Base-by-base conservation (phyloP, 2,329 filamentous ascomycete species). In the Pestalotiopsis sp. region DNA sequence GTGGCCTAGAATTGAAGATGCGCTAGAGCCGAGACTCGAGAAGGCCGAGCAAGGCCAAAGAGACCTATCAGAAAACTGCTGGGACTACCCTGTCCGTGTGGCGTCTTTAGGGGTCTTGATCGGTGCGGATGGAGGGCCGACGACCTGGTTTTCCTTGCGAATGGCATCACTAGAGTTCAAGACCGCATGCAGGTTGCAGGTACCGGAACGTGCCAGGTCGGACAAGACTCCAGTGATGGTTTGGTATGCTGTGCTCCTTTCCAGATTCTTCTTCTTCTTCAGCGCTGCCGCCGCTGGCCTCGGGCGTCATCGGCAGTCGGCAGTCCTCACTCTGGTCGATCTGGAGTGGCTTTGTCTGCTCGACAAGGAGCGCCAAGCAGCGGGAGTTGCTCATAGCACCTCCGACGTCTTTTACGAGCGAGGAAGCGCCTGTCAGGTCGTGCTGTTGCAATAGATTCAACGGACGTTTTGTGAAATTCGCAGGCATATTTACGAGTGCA, bases 161-260 rank as follows among this genome's bases (percentile, higher is more conserved):
- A 59, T 59, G 12, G 27, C 23, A 59, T 27, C 27, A 23, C 23
- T 36, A 59, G 20, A n/a, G 27, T 59, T 59, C 25, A 25, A 59
- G 57, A 59, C 57, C 57, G 57, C 57, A 59, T 59, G 27, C 17
- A 27, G 57, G 27, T 59, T 52, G 45, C 45, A 52, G 45, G 57
- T 59, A 59, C 57, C 57, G 57, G 57, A 59, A 59, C 57, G 57
- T 59, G 57, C 23, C 27, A 13, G 11, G 45, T 52, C 45, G 45
- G 45, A 52, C 45, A 52, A 52, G 45, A 52, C 17, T 52, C 45
- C 45, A n/a, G 45, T 52, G 23, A 52, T 20, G 45, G 45, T n/a
- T 20, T 52, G 20, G 20, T 20, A 52, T 52, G 45, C 7, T 52
- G 45, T 52, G 45, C 45, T n/a, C 17, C 45, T 52, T 52, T 17